Conservation (phyloP, 768 basidiomycete species). For the Xanthoconium stramineum region DNA sequence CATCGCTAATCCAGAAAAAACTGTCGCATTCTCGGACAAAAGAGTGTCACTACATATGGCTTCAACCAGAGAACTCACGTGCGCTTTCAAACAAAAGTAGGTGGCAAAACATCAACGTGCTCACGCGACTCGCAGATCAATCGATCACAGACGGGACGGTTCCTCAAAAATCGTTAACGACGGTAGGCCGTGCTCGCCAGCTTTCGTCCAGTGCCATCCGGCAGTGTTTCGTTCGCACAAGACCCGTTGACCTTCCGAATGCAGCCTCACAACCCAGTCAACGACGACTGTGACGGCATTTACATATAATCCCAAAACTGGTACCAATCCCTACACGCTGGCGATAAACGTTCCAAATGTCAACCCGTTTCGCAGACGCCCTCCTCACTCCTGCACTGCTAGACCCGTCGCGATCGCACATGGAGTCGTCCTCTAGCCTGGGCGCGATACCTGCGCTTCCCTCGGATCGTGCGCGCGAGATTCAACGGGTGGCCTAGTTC, state of each 20-base stretch:
- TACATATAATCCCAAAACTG: slow-evolving; percentile 87
- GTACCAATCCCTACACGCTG: slow-evolving; percentile 82
- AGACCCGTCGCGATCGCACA: slow-evolving; percentile 59
- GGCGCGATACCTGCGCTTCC: slow-evolving; percentile 56
- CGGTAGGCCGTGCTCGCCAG: slow-evolving; percentile 49
- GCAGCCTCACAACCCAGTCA: slow-evolving; percentile 73
- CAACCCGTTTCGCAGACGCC: slow-evolving; percentile 68
- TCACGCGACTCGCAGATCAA: slow-evolving; percentile 29
- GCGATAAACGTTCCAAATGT: slow-evolving; percentile 43
- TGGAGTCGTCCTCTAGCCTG: slow-evolving; percentile 71
- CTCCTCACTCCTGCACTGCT: slow-evolving; percentile 49
- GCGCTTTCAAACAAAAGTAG: slow-evolving; percentile 54
- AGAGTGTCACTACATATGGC: slow-evolving; percentile 53
- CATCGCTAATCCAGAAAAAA: slow-evolving; percentile 18
- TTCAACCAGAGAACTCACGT: slow-evolving; percentile 55
- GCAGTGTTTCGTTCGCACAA: slow-evolving; percentile 43
- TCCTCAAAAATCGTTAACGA: slow-evolving; percentile 45
- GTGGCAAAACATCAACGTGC: slow-evolving; percentile 23
- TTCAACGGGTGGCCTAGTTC: slow-evolving; percentile 79
- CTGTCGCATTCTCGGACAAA: slow-evolving; percentile 40
- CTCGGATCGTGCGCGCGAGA: slow-evolving; percentile 71
- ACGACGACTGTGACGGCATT: slow-evolving; percentile 48
- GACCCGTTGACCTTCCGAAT: slow-evolving; percentile 93
- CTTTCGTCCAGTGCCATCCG: background rate
- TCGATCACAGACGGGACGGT: slow-evolving; percentile 46